phyloP scores from a whole-genome alignment of 192 early-diverging fungal species.

The Rhizoclosmatium sp. region DNA sequence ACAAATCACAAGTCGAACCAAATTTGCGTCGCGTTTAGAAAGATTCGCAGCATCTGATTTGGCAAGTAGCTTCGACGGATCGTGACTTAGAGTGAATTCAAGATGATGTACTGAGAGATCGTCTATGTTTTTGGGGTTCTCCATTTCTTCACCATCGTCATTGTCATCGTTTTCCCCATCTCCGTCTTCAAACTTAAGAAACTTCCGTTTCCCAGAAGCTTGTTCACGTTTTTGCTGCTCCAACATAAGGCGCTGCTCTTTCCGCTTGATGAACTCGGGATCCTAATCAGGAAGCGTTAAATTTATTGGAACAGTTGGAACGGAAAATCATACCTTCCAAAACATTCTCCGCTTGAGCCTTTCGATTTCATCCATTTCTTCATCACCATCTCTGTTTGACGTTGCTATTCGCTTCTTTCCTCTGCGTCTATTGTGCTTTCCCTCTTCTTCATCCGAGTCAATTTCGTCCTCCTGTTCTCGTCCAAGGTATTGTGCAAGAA shows the following conservation, averaged over 20 bases:
- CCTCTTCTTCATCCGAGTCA: conserved; percentile 29
- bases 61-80: conserved; percentile 48
- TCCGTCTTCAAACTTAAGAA: conserved; percentile 46
- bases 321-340: conserved; percentile 31
- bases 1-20: conserved; percentile 70
- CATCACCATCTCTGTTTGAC: neutral
- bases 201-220: conserved; percentile 46
- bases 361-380: conserved; percentile 29
- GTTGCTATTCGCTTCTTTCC: neutral
- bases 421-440: neutral
- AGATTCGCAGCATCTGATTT: conserved; percentile 50
- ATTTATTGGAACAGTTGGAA: neutral
- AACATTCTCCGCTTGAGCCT: conserved; percentile 31
- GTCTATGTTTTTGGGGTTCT: conserved; percentile 23
- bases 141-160: conserved; percentile 31
- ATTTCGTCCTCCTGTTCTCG: conserved; percentile 31
- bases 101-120: conserved; percentile 62
- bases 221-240: conserved; percentile 53
- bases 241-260: conserved; percentile 45
- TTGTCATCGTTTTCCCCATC: conserved; percentile 43
- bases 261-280: conserved; percentile 40
- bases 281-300: conserved; percentile 31
- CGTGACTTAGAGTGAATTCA: conserved; percentile 67
- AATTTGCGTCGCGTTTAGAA: conserved; percentile 48
- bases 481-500: conserved; percentile 55